Conservation (phyloP, 768 basidiomycete genomes). For the Dacryopinax spathularia region DNA sequence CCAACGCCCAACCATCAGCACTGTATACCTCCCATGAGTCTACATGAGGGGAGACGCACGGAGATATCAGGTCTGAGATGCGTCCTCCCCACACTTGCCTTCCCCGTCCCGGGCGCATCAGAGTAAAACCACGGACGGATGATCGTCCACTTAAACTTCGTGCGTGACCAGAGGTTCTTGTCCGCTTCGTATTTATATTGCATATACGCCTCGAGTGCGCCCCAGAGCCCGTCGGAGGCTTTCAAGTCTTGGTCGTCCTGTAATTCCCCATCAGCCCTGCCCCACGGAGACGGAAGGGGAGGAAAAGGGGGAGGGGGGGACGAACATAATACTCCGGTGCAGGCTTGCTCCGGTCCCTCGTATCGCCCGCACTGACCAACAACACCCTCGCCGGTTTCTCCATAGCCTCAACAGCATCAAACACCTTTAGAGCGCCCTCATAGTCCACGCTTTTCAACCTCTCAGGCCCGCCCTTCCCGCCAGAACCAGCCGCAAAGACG, state of each 20-base stretch:
- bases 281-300: not conserved
- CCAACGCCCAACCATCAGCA: not conserved
- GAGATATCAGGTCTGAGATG: slow-evolving; percentile 35
- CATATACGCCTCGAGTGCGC: slow-evolving; percentile 31
- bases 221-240: slow-evolving; percentile 30
- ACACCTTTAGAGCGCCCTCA: slow-evolving; percentile 53
- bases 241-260: slow-evolving; percentile 37
- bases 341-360: slow-evolving; percentile 36
- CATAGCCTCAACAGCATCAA: slow-evolving; percentile 48
- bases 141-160: slow-evolving; percentile 50
- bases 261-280: not conserved
- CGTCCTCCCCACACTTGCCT: slow-evolving; percentile 39
- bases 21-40: not conserved
- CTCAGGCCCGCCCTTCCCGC: slow-evolving; percentile 38
- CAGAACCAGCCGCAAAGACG: slow-evolving; percentile 36
- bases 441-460: slow-evolving; percentile 41
- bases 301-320: not conserved
- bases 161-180: slow-evolving; percentile 31
- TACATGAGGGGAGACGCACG: slow-evolving; percentile 24
- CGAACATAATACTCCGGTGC: slow-evolving; percentile 40
- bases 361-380: slow-evolving; percentile 45
- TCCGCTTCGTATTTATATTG: slow-evolving; percentile 34
- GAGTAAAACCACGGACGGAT: slow-evolving; percentile 50
- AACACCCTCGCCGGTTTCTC: slow-evolving; percentile 37
- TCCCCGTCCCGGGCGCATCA: slow-evolving; percentile 38